Percentiles rank a stretch among this genome's conserved stretches.
These are phyloP conservation scores for Claviceps sp. DNA, from an alignment of 2,329 filamentous ascomycete genomes.

Conservation along the genomic window DNA sequence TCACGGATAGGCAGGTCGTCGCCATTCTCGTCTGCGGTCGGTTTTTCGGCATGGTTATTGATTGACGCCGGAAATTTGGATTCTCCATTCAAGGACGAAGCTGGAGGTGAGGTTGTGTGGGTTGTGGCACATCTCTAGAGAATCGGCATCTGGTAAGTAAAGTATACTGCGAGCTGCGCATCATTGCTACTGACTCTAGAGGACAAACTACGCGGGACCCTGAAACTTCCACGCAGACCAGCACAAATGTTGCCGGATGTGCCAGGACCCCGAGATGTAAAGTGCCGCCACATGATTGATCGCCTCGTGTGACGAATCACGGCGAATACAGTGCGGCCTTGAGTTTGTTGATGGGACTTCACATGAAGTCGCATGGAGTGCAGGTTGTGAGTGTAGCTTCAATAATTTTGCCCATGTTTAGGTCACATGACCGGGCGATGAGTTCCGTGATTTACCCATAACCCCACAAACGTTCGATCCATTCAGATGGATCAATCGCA, in stretches of 20 bases:
- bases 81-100: not conserved
- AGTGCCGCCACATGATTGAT: slow-evolving; percentile 22
- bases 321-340: not conserved
- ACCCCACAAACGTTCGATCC: not conserved
- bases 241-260: not conserved
- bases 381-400: too few species aligned
- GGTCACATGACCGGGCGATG: slow-evolving; percentile 2
- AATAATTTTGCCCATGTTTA: not conserved
- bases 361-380: not conserved
- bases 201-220: not conserved
- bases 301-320: slow-evolving; percentile 19
- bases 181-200: slow-evolving; percentile 2
- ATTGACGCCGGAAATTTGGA: not conserved
- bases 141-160: not conserved
- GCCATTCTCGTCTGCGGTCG: not conserved
- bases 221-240: not conserved
- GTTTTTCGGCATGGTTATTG: not conserved
- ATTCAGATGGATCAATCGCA: not conserved
- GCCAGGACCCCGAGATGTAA: slow-evolving; percentile 9
- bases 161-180: not conserved
- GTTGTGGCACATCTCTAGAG: slow-evolving; percentile 9
- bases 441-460: not conserved
- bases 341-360: not conserved
- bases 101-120: not conserved
- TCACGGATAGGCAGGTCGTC: slow-evolving; percentile 22